Conservation (phyloP, 495 filamentous ascomycete genomes). For the Massariosphaeria phaeospora region DNA sequence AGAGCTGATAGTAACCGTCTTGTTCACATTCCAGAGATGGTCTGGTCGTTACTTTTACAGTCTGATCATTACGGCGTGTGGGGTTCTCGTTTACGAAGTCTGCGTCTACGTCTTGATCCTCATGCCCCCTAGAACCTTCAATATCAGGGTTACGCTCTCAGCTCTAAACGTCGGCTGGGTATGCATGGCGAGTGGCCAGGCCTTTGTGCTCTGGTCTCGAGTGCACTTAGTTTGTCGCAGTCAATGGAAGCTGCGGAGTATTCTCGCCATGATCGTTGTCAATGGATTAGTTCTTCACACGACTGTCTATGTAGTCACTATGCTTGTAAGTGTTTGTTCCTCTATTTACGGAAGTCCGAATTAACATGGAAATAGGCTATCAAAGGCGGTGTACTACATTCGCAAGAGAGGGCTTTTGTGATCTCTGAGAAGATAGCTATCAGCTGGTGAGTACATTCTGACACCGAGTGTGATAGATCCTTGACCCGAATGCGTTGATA, state of each 20-base stretch:
- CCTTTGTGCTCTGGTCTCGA: slow-evolving; percentile 25
- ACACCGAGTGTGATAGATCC: no score
- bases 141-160: neutral
- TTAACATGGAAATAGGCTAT: neutral
- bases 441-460: no score
- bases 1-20: neutral
- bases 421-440: slow-evolving; percentile 17
- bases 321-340: slow-evolving; percentile 27
- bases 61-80: neutral
- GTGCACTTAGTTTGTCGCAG: slow-evolving; percentile 20
- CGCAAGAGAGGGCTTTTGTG: slow-evolving; percentile 6
- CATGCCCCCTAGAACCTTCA: neutral
- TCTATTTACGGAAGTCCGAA: neutral
- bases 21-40: slow-evolving; percentile 6
- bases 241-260: neutral
- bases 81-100: neutral
- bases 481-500: no score
- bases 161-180: slow-evolving; percentile 6
- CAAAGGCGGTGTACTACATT: slow-evolving; percentile 5
- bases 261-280: slow-evolving; percentile 27
- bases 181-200: slow-evolving; percentile 28
- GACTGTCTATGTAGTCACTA: slow-evolving; percentile 5
- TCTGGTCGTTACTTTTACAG: slow-evolving; percentile 8
- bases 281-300: slow-evolving; percentile 15
- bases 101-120: slow-evolving; percentile 1